These are phyloP conservation scores for Theileria parva DNA, from an alignment of 169 alveolate genomes.

Conservation along the genomic window DNA sequence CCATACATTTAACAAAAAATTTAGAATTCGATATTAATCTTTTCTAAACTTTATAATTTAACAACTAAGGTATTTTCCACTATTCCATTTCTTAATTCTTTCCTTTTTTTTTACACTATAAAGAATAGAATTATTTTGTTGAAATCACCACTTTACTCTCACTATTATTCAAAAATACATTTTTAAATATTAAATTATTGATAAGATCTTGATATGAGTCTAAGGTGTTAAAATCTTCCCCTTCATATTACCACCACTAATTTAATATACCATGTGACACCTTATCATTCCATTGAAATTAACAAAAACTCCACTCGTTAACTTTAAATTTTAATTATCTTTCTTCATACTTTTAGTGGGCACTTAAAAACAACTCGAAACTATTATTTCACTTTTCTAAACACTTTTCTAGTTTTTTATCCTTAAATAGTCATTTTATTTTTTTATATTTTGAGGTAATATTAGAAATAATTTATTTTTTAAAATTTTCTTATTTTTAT, in stretches of 20 bases:
- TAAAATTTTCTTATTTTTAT: too few species aligned
- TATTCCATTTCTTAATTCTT: not conserved
- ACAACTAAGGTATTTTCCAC: not conserved
- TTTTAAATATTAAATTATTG: not conserved
- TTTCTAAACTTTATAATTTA: not conserved
- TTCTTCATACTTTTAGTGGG: too few species aligned
- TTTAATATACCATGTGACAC: not conserved
- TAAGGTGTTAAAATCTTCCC: not conserved
- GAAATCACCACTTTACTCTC: not conserved
- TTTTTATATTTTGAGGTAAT: too few species aligned
- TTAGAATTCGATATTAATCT: not conserved
- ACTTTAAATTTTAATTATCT: too few species aligned
- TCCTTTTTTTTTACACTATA: slow-evolving; percentile 8
- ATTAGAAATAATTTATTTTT: too few species aligned
- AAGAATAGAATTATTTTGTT: not conserved
- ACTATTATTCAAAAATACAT: not conserved
- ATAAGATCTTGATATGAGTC: not conserved
- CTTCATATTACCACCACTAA: not conserved
- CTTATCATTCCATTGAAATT: not conserved
- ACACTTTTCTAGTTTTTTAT: too few species aligned
- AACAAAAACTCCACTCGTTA: too few species aligned
- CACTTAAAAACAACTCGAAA: too few species aligned
- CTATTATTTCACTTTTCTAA: too few species aligned
- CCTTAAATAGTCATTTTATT: too few species aligned
- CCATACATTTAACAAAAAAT: not conserved